A percentile compares a stretch with the other conserved stretches of the same genome.
These are phyloP conservation scores for Puccinia horiana DNA, from an alignment of 1,284 basidiomycete genomes.

Conservation along the genomic window DNA sequence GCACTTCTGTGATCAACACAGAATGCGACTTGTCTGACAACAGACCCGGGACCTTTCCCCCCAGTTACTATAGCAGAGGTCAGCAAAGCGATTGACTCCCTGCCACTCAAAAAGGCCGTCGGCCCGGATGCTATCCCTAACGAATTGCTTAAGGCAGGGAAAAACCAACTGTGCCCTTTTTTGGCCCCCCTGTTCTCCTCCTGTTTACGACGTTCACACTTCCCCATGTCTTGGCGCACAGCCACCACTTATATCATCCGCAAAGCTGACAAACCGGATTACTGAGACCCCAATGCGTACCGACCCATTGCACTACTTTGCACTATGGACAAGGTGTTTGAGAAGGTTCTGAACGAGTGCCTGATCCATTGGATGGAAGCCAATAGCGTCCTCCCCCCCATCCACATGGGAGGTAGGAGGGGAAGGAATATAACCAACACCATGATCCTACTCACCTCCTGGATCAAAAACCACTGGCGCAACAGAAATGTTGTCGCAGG, in stretches of 20 bases:
- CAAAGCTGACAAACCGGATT: slow-evolving; percentile 20
- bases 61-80: slow-evolving; percentile 3
- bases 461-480: slow-evolving; percentile 6
- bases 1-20: slow-evolving; percentile 12
- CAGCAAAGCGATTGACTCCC: not conserved
- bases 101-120: slow-evolving; percentile 15
- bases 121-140: slow-evolving; percentile 14
- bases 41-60: not conserved
- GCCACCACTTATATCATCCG: slow-evolving; percentile 26
- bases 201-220: not conserved
- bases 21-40: not conserved
- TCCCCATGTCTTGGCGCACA: slow-evolving; percentile 5
- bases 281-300: slow-evolving; percentile 5
- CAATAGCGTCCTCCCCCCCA: not conserved
- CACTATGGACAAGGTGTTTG: slow-evolving; percentile 13
- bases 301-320: slow-evolving; percentile 17
- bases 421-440: slow-evolving; percentile 1
- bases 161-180: not conserved
- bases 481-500: slow-evolving; percentile 8
- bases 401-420: not conserved
- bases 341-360: slow-evolving; percentile 10
- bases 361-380: slow-evolving; percentile 8
- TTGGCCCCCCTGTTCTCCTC: not conserved
- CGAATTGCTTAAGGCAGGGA: not conserved
- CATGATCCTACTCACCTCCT: not conserved